Base-by-base conservation (phyloP, 1,284 basidiomycete genomes). In the Papiliotrema laurentii region DNA sequence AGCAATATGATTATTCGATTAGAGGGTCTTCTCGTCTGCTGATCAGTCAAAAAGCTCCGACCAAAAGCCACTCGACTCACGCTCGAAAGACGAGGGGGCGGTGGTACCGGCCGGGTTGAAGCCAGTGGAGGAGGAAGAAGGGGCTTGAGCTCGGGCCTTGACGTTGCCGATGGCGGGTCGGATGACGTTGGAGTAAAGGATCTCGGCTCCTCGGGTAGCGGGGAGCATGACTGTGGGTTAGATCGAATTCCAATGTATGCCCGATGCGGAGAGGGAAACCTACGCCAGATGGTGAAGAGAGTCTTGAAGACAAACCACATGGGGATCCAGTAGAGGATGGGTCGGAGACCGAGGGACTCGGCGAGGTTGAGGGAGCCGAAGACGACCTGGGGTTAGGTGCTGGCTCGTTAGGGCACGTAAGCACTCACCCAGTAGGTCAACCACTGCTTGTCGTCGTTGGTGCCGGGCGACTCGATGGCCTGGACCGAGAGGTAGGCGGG, bases 241-340 rank as follows among this genome's bases (percentile, higher is more conserved):
- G 42, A 36, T n/a, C 25, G 50, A 21, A n/a, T 38, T 30, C 21
- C 25, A 24, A 28, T n/a, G n/a, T n/a, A n/a, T n/a, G n/a, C n/a
- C n/a, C n/a, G n/a, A 28, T 30, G 34, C 5, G 9, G 6, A 35
- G 5, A 37, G 24, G 22, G 19, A 33, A 9, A 68, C 69, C 60
- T 49, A 72, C 69, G 72, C 87, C 87, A 93, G 66, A 92, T 75
- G 72, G 89, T 83, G 78, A 90, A 89, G 55, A 85, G 52, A 47
- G 85, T 87, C 85, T 93, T 93, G 80, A 89, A 81, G 45, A 86
- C 83, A 69, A 85, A 94, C 75, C 92, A 93, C 85, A 89, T 64
- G 40, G 74, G 72, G 47, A 73, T 59, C 63, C 69, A 75, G 66
- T 70, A 73, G 45, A 73, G 66, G 53, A 73, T 65, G 19, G 66